Conservation (phyloP, 1,284 basidiomycete genomes). For the Vanrija humicola region DNA sequence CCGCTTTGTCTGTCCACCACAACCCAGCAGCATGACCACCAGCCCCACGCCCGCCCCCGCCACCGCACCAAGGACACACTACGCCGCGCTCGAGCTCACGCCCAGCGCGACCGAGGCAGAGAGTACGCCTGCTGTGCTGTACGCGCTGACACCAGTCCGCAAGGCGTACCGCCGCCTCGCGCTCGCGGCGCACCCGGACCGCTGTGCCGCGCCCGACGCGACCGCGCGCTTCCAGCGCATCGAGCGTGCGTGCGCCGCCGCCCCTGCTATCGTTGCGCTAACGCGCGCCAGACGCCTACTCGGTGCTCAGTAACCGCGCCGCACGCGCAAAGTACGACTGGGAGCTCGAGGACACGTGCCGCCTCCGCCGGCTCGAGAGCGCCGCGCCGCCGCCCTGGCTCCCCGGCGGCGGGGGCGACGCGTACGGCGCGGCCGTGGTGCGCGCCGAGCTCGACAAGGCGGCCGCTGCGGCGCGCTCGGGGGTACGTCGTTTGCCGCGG, state of each 20-base stretch:
- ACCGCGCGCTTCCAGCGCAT: conserved; percentile 4
- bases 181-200: conserved; percentile 8
- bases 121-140: no score
- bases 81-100: no score
- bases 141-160: conserved; percentile 3
- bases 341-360: neutral
- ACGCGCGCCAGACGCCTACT: conserved; percentile 7
- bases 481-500: no score
- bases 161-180: conserved; percentile 5
- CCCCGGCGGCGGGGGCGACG: neutral
- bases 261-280: neutral
- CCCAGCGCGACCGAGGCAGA: no score
- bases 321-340: conserved; percentile 4
- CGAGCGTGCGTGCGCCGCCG: neutral
- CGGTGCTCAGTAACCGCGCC: neutral
- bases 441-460: neutral
- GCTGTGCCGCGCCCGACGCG: neutral
- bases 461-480: no score
- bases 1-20: no score
- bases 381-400: neutral
- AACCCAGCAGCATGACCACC: no score
- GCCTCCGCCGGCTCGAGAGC: neutral
- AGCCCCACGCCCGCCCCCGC: no score
- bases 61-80: no score
- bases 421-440: neutral